These are phyloP conservation scores for Phytophthora ramorum DNA, from an alignment of 352 stramenopile genomes.

Conservation along the genomic window DNA sequence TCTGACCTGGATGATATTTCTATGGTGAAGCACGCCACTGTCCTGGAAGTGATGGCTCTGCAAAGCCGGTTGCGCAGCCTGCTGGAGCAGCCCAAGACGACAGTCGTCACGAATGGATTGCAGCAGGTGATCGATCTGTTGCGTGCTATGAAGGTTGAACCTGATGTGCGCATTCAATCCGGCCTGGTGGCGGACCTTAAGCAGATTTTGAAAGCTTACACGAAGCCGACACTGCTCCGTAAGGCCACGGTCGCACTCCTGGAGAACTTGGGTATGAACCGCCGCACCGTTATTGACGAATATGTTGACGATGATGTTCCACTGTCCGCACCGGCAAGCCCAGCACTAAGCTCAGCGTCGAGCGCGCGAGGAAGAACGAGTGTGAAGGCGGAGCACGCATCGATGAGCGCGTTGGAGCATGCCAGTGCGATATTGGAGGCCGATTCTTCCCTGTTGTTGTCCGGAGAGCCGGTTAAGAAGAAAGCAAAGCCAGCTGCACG, in stretches of 20 bases:
- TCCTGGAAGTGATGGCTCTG: slow-evolving; percentile 67
- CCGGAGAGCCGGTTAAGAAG: slow-evolving; percentile 36
- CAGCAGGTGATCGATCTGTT: slow-evolving; percentile 86
- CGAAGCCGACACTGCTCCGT: slow-evolving; percentile 79
- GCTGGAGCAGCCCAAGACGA: slow-evolving; percentile 59
- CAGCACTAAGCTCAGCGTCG: slow-evolving; percentile 41
- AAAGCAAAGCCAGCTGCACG: slow-evolving; percentile 37
- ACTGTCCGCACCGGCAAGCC: slow-evolving; percentile 25
- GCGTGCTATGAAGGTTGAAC: slow-evolving; percentile 74
- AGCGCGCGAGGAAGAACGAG: slow-evolving; percentile 31
- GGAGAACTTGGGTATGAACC: slow-evolving; percentile 75
- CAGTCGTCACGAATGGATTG: slow-evolving; percentile 66
- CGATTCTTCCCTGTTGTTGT: slow-evolving; percentile 31
- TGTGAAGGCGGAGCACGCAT: slow-evolving; percentile 16
- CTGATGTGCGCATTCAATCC: slow-evolving; percentile 76
- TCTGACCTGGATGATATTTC: slow-evolving; percentile 69
- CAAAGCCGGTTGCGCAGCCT: slow-evolving; percentile 77
- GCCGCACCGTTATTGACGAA: slow-evolving; percentile 54
- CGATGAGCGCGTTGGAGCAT: slow-evolving; percentile 25
- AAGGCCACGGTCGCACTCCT: slow-evolving; percentile 75
- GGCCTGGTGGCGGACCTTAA: slow-evolving; percentile 79
- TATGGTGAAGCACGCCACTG: slow-evolving; percentile 72
- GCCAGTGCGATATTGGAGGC: slow-evolving; percentile 26
- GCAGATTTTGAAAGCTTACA: slow-evolving; percentile 78
- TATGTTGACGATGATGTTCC: slow-evolving; percentile 53